Conservation (phyloP, 495 filamentous ascomycete genomes). For the Hapsidospora chrysogenum region DNA sequence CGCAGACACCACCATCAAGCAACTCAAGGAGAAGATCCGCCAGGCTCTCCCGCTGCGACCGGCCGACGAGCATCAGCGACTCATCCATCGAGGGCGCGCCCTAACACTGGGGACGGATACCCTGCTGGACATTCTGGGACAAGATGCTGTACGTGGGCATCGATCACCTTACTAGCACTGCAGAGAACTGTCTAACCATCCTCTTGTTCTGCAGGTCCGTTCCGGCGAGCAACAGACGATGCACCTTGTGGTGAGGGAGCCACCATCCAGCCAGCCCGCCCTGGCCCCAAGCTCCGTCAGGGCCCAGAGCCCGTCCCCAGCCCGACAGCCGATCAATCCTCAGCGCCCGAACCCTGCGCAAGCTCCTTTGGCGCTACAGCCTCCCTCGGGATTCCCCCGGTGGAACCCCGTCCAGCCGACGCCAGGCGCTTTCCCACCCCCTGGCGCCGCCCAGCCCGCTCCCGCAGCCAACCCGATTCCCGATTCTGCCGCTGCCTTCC, state of each 20-base stretch:
- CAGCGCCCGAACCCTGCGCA: slow-evolving; percentile 3
- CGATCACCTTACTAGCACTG: too few species aligned
- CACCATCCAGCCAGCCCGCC: slow-evolving; percentile 13
- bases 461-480: neutral
- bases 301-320: slow-evolving; percentile 6
- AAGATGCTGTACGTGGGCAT: slow-evolving; percentile 32
- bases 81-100: slow-evolving; percentile 51
- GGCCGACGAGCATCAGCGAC: slow-evolving; percentile 35
- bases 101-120: slow-evolving; percentile 35
- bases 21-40: slow-evolving; percentile 44
- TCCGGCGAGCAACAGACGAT: slow-evolving; percentile 30
- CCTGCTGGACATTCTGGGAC: slow-evolving; percentile 39
- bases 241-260: slow-evolving; percentile 44
- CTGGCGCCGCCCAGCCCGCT: neutral
- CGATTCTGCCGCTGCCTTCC: slow-evolving; percentile 2
- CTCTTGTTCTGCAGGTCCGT: slow-evolving; percentile 21
- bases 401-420: neutral
- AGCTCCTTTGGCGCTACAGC: slow-evolving; percentile 2
- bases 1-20: slow-evolving; percentile 36
- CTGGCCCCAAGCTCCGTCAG: slow-evolving; percentile 7
- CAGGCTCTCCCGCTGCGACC: slow-evolving; percentile 36
- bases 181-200: too few species aligned
- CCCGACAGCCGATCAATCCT: neutral
- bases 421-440: neutral
- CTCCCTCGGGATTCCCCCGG: slow-evolving; percentile 6